Evolutionary conservation across 2,329 filamentous ascomycete species (phyloP), one percentile per base, ranked within the genome.

Genomic region (Coleophoma eucalyptorum): DNA sequence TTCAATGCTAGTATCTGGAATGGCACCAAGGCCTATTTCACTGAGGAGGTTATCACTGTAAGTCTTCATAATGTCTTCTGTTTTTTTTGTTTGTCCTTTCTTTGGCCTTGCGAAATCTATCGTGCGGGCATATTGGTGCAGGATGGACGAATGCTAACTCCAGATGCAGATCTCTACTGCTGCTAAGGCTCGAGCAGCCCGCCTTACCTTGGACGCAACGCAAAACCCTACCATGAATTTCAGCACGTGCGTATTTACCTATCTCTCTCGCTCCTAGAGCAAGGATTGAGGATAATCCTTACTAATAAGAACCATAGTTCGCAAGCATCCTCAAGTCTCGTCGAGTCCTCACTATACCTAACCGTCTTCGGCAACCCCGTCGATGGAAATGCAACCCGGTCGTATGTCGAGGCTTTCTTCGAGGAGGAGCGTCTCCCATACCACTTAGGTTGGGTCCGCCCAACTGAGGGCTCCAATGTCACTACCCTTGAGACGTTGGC

Each of bases 1-100:
- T 53, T 55, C 41, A 53, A 53, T 48, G 15, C 26, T 18, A 31
- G 44, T 4, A 47, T 53, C 35, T 55, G 50, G 53, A 50, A 21
- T 35, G 12, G 18, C 2, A 48, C 44, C 15, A 44, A 26, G 12
- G 26, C 13, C 2, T 44, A 11, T n/a, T 26, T 26, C 13, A 44
- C 42, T 16, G 42, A 44, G 16, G 42, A 44, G 16, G 15, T 32
- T 5, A 26, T 43, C 16, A 33, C 35, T 16, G 46, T 48, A 33
- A 41, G 26, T 31, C 42, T 20, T 8, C 10, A 4, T 18, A 7
- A 4, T n/a, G 18, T 8, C 7, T 19, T n/a, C 10, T 5, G 11
- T 16, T 42, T 42, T 11, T 12, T 21, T 21, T 42, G 26, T 26
- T 26, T 26, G 21, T 2, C 26, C 26, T 26, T 5, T 26, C 26